phyloP scores from a whole-genome alignment of 768 basidiomycete genomes.

The Russula sp. region DNA sequence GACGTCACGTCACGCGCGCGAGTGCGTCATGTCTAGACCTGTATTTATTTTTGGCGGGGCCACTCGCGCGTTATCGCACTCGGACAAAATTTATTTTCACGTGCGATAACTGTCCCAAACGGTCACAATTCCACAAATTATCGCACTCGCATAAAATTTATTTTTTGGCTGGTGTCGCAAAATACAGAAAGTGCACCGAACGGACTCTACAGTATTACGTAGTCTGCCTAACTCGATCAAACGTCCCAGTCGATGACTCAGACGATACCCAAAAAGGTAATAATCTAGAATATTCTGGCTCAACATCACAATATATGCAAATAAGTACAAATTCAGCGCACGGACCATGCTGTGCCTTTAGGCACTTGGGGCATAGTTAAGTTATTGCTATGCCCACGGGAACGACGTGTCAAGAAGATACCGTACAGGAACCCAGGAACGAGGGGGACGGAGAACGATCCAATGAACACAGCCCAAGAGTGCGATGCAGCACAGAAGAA shows the following conservation, averaged over 20 bases:
- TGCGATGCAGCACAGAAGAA: neutral
- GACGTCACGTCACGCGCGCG: too few relatives aligned
- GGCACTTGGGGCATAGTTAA: neutral
- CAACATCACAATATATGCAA: conserved; percentile 1
- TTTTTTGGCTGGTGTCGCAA: too few relatives aligned
- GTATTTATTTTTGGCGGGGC: too few relatives aligned
- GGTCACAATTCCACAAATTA: too few relatives aligned
- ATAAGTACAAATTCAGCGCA: neutral
- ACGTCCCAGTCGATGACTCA: neutral
- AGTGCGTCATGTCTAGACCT: too few relatives aligned
- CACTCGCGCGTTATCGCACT: too few relatives aligned
- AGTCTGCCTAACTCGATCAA: too few relatives aligned
- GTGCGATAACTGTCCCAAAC: too few relatives aligned
- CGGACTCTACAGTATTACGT: too few relatives aligned
- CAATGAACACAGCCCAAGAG: neutral
- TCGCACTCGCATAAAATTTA: too few relatives aligned
- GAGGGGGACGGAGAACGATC: neutral
- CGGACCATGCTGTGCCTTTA: neutral
- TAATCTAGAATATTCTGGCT: conserved; percentile 17
- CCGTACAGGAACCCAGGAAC: neutral
- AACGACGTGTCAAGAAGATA: neutral
- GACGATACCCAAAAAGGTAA: conserved; percentile 9
- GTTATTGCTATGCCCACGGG: neutral
- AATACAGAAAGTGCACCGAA: too few relatives aligned
- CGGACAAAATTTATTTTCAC: too few relatives aligned